Conservation (phyloP, 345 rosid species). For the Lepidium sativum region DNA sequence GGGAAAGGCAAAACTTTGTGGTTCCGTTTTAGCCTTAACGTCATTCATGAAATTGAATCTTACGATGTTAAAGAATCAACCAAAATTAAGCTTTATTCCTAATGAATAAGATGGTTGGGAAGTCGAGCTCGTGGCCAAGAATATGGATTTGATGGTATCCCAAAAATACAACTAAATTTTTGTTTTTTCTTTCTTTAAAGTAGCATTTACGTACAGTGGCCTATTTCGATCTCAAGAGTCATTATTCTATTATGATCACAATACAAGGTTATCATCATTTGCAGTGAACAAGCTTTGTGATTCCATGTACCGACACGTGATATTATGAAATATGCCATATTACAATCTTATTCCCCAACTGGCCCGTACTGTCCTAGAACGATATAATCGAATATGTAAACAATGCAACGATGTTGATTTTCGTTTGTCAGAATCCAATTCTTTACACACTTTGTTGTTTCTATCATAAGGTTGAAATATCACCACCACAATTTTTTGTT, state of each 20-base stretch:
- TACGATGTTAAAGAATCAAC: slow-evolving; percentile 12
- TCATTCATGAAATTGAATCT: slow-evolving; percentile 17
- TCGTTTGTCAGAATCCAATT: slow-evolving; percentile 6
- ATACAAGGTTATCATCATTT: slow-evolving; percentile 14
- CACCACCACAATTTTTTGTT: not conserved
- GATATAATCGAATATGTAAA: slow-evolving; percentile 15
- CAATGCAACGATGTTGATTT: not conserved
- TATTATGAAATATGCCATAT: slow-evolving; percentile 2
- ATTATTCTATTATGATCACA: not conserved
- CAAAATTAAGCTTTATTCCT: slow-evolving; percentile 9
- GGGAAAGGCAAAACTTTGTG: not conserved
- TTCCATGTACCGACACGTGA: slow-evolving; percentile 13
- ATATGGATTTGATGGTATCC: slow-evolving; percentile 1
- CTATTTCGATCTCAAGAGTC: slow-evolving; percentile 16
- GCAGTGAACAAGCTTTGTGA: not conserved
- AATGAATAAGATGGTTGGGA: not conserved
- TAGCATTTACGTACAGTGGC: not conserved
- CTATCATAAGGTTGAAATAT: not conserved
- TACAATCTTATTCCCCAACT: slow-evolving; percentile 6
- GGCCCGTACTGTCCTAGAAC: slow-evolving; percentile 21
- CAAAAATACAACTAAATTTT: not conserved
- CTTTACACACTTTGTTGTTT: slow-evolving; percentile 1
- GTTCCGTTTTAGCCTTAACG: slow-evolving; percentile 13
- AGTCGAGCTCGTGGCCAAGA: slow-evolving; percentile 13
- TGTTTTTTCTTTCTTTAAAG: not conserved